Base-by-base conservation (phyloP, 2,329 filamentous ascomycete genomes). In the Diaporthe citri region DNA sequence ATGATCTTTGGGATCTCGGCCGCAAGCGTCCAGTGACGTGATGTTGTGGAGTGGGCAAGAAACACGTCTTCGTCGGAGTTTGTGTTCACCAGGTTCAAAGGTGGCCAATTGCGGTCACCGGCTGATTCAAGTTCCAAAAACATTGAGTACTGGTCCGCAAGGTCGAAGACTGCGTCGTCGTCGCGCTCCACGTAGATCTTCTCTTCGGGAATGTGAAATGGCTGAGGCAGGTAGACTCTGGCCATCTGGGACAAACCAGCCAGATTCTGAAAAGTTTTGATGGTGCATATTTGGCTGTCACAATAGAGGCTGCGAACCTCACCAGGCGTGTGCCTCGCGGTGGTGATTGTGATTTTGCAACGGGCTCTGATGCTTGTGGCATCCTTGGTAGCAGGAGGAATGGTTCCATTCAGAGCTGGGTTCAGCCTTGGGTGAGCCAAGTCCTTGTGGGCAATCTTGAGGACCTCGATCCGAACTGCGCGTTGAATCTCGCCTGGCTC, bases 261-360 rank as follows among this genome's bases (percentile, higher is more conserved):
- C 3, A 86, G 82, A 51, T 88, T 88, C 77, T 87, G 86, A 78
- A 86, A 88, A 4, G 88, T 83, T 70, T 84, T 87, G 76, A 91
- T 82, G 57, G 86, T 86, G 82, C 89, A 91, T 12, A 87, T 81
- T 78, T 91, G 88, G 76, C 86, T 90, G 78, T 89, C 86, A 77
- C 88, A 88, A 78, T 90, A 85, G 74, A 91, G 80, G 9, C 89
- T 82, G 70, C 86, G 83, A 39, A 83, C 79, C 75, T 83, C 81
- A 64, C 82, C 84, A 25, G 79, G 80, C 79, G 80, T 81, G 74
- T 78, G 80, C 31, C 41, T 34, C 46, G 69, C 34, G 69, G 82
- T 82, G 69, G 80, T 83, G 66, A 88, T 84, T 39, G 82, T 83
- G 74, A 88, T 79, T 74, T 84, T 87, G 81, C 86, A 88, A 25